Percentiles rank a stretch among this genome's conserved stretches.
phyloP scores from a whole-genome alignment of 805 yeast species.

The Ascoidea rubescens region DNA sequence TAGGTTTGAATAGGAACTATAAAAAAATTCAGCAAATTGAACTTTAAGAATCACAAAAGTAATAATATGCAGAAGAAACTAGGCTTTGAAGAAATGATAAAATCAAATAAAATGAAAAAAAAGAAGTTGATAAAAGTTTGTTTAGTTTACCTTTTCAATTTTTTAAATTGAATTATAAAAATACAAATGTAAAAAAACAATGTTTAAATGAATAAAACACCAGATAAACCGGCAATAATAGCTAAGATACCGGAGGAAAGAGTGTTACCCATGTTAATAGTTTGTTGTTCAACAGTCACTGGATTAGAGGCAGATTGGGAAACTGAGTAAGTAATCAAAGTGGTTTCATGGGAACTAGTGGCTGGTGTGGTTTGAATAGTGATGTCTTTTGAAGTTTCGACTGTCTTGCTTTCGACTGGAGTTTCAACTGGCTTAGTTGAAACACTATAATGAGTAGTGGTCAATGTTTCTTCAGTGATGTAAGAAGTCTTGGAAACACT shows the following conservation, averaged over 20 bases:
- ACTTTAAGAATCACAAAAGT: too few relatives aligned
- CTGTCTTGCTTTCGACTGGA: background rate
- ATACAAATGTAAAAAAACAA: background rate
- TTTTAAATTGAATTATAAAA: too few relatives aligned
- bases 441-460: slow-evolving; percentile 2
- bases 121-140: background rate
- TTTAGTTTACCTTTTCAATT: too few relatives aligned
- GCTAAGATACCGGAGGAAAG: background rate
- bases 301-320: background rate
- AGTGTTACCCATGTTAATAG: background rate
- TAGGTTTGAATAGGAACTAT: too few relatives aligned
- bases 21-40: too few relatives aligned
- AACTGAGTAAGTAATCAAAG: background rate
- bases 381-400: background rate
- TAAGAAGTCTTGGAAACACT: background rate
- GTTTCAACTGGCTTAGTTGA: slow-evolving; percentile 2
- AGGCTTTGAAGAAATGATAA: background rate
- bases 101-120: too few relatives aligned
- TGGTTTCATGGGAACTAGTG: background rate
- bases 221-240: background rate
- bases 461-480: background rate
- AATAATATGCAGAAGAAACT: background rate
- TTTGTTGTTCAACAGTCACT: background rate
- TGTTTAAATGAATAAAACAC: background rate
- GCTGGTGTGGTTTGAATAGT: slow-evolving; percentile 1